Base-by-base conservation (phyloP, 164 flowering plant genomes). In the Annona squamosa region DNA sequence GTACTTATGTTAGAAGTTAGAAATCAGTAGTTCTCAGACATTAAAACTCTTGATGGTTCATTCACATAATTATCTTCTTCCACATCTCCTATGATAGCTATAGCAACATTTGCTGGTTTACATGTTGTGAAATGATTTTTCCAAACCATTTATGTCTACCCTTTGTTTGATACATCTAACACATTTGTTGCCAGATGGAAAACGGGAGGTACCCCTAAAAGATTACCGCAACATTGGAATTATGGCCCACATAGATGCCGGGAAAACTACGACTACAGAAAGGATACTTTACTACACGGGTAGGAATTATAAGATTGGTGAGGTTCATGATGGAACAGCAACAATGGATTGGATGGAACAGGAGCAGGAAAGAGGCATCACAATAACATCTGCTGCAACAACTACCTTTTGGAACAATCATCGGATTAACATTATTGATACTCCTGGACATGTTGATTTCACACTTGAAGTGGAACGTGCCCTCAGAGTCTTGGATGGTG, bases 331-430 rank as follows among this genome's bases (percentile, higher is more conserved):
- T 73, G 98, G 97, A 74, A 91, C 97, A 7, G 98, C 98, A 62
- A 96, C 98, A 48, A 96, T 96, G 99, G 98, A 93, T 79, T 91
- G 98, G 98, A 91, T 96, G 99, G 99, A 90, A 73, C 99, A 93
- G 76, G 98, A 95, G 75, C 93, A 91, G 79, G 99, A 95, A 84
- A 87, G 97, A 80, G 99, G 98, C 75, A 95, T 95, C 59, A 95
- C 98, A 48, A 95, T 95, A 18, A 93, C 98, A 19, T 95, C 98
- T 71, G 98, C 99, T 71, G 97, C 98, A 59, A 95, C 99, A 9
- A 93, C 98, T 57, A 84, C 98, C 5, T 87, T 81, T 80, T 95
- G 99, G 99, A 76, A 95, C 81, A 85, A 88, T 6, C 95, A 89
- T 70, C 80, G 97, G 62, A 92, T 93, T 65, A 96, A 96, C 83